Evolutionary conservation across 768 basidiomycete species (phyloP).

Genomic region (Pulveroboletus sp.): DNA sequence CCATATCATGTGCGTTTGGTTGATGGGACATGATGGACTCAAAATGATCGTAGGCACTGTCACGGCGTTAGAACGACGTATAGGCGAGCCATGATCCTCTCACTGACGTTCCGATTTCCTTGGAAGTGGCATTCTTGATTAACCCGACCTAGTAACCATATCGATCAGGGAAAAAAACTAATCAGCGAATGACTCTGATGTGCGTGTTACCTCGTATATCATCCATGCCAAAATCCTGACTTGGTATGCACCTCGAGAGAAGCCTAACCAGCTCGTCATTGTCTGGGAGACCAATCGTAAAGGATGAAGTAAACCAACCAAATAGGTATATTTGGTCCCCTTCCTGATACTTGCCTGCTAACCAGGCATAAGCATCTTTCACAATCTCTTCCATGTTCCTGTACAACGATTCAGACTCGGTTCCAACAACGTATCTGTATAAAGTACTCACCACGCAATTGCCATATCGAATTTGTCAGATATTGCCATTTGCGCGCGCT

Average conservation of each 20-base stretch:
- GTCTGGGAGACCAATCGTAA: neutral
- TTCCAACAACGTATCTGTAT: neutral
- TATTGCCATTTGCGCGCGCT: constrained; percentile 10
- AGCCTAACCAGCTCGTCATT: constrained; percentile 19
- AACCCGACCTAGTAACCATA: constrained; percentile 27
- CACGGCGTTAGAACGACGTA: neutral
- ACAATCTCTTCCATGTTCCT: constrained; percentile 36
- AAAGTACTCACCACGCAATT: constrained; percentile 31
- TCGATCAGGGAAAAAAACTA: neutral
- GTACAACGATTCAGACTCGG: neutral
- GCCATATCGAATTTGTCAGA: constrained; percentile 31
- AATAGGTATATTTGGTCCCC: constrained; percentile 31
- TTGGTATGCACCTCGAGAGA: constrained; percentile 42
- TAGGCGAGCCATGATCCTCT: neutral
- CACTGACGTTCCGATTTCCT: constrained; percentile 25
- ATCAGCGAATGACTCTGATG: neutral
- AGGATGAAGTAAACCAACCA: constrained; percentile 12
- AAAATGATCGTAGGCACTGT: constrained; percentile 19
- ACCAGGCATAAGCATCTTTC: constrained; percentile 30
- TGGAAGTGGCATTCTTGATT: constrained; percentile 23
- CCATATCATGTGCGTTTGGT: constrained; percentile 15
- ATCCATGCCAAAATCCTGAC: constrained; percentile 38
- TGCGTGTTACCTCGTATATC: constrained; percentile 30
- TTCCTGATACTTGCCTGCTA: constrained; percentile 23
- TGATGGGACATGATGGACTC: constrained; percentile 12